Evolutionary conservation across 2,329 filamentous ascomycete genomes (phyloP).

Genomic region (Penicillium sp.): DNA sequence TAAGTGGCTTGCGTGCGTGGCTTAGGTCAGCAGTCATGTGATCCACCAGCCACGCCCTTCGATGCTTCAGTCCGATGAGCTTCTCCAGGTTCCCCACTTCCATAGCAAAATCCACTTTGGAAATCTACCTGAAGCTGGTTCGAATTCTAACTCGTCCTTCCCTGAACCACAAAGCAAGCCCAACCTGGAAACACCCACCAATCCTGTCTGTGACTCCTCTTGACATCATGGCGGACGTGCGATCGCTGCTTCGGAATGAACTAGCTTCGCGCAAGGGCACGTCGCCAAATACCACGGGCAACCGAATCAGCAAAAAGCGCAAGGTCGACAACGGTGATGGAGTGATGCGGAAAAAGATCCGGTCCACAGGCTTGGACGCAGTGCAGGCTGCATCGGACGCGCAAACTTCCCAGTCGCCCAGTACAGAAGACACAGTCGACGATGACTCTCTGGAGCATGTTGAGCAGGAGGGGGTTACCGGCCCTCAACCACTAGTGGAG

Average conservation of each 20-base stretch:
- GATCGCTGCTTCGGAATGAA: constrained; percentile 74
- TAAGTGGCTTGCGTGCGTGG: constrained; percentile 6
- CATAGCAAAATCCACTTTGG: constrained; percentile 20
- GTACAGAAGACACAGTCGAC: constrained; percentile 25
- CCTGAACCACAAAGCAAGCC: neutral
- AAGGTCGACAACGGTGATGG: constrained; percentile 49
- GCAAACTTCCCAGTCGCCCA: constrained; percentile 24
- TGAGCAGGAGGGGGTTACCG: constrained; percentile 27
- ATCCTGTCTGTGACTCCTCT: neutral
- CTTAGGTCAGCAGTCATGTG: constrained; percentile 9
- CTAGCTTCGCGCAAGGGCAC: constrained; percentile 70
- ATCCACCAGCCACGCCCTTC: constrained; percentile 6
- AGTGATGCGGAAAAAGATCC: constrained; percentile 45
- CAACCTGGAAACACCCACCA: neutral
- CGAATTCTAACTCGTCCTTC: constrained; percentile 5
- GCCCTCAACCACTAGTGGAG: constrained; percentile 22
- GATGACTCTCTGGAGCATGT: constrained; percentile 29
- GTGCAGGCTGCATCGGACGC: constrained; percentile 34
- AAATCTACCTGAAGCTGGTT: constrained; percentile 14
- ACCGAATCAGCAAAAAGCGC: constrained; percentile 52
- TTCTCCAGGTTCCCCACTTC: constrained; percentile 28
- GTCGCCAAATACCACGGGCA: constrained; percentile 45
- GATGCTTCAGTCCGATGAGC: constrained; percentile 16
- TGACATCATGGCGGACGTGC: constrained; percentile 68
- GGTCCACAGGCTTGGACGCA: constrained; percentile 33